Evolutionary conservation across 257 asterid genomes (phyloP), one percentile per base, ranked within the genome.

Genomic region (Petunia secreta): DNA sequence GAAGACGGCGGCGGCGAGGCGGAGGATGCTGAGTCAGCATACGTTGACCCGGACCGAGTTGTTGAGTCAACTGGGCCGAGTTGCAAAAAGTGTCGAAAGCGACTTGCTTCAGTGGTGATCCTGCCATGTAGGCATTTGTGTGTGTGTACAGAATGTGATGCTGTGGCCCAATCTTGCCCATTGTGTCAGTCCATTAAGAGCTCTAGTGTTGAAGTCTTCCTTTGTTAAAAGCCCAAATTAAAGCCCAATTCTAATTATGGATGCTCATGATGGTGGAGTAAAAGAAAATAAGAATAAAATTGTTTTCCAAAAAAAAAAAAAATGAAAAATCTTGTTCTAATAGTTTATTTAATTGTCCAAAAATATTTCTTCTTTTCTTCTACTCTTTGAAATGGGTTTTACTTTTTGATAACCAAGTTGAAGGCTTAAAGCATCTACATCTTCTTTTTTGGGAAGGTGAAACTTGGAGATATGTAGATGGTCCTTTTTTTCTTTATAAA

Each of bases 111-210:
- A 3, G 75, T 83, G 65, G 87, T 88, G 77, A 13, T 88, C 67
- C 53, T 88, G 82, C 91, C 91, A 54, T 88, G 91, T 57, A 82
- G 90, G 59, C 91, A 88, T 81, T 75, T 88, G 40, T 86, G 90
- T 43, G 64, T 88, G 0, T 88, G 91, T 66, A 44, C 44, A 52
- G 81, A 69, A 38, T 88, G 91, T 40, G 91, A 86, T 62, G 74
- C 78, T 59, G 84, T 79, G 63, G 89, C 87, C 34, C 88, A 74
- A 77, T 79, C 79, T 60, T 88, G 91, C 68, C 91, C 91, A 36
- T 73, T 85, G 10, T 88, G 91, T 63, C 60, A 57, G 5, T 75
- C 84, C 5, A 10, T 76, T 37, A 88, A 84, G 83, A 85, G 82
- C 54, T 86, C 91, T 2, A 88, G 91, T 66, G 80, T 88, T 16